These are phyloP conservation scores for Trichoderma harzianum DNA, from an alignment of 2,329 filamentous ascomycete genomes.

Conservation along the genomic window DNA sequence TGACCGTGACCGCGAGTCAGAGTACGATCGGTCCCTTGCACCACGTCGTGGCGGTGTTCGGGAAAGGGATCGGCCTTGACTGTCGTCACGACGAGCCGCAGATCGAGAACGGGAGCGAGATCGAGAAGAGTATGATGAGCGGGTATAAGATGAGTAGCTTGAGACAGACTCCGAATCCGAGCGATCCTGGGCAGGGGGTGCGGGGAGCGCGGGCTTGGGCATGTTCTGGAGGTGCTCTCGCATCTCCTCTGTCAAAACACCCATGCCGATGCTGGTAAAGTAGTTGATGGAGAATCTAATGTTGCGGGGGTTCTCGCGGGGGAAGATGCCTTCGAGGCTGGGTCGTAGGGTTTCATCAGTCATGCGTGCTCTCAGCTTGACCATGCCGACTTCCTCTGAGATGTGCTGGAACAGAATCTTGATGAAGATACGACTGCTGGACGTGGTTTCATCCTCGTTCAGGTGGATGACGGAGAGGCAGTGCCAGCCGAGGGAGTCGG, in stretches of 20 bases:
- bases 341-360: slow-evolving; percentile 75
- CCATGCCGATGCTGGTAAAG: slow-evolving; percentile 97
- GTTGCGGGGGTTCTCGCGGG: slow-evolving; percentile 81
- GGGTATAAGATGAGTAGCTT: slow-evolving; percentile 73
- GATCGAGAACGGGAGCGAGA: slow-evolving; percentile 28
- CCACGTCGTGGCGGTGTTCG: slow-evolving; percentile 27
- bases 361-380: slow-evolving; percentile 71
- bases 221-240: slow-evolving; percentile 85
- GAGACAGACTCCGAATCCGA: slow-evolving; percentile 71
- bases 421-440: slow-evolving; percentile 94
- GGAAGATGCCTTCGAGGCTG: slow-evolving; percentile 82
- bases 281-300: slow-evolving; percentile 98
- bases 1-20: slow-evolving; percentile 42
- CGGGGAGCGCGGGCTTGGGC: slow-evolving; percentile 76
- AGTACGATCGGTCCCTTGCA: slow-evolving; percentile 38
- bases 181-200: slow-evolving; percentile 55
- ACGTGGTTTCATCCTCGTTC: slow-evolving; percentile 96
- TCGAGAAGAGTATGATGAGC: slow-evolving; percentile 48
- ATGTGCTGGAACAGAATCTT: slow-evolving; percentile 97
- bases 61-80: slow-evolving; percentile 29
- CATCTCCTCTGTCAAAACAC: slow-evolving; percentile 90
- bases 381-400: slow-evolving; percentile 79
- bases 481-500: slow-evolving; percentile 90
- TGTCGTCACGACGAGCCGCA: slow-evolving; percentile 20
- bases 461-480: slow-evolving; percentile 79